Evolutionary conservation across 2,329 filamentous ascomycete species (phyloP), one percentile per base, ranked within the genome.

Genomic region (Cytospora paraplurivora): DNA sequence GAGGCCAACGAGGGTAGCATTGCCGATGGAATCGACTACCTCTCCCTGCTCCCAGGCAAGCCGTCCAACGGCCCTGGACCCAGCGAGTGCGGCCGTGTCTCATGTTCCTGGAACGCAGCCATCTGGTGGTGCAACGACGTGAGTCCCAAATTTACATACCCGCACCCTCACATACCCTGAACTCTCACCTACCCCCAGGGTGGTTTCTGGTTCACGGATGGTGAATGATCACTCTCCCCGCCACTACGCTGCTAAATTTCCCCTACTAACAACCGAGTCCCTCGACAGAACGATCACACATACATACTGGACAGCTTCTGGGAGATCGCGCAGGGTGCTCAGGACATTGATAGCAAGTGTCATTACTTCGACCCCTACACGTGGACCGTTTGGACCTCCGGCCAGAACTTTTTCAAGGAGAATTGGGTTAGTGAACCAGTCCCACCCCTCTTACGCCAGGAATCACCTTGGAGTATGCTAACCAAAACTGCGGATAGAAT

Each of bases 121-220:
- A 58, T 62, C 12, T 62, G 61, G 56, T 58, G 56, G 56, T 58
- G 56, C 41, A 58, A 58, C 21, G 56, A 58, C 7, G 44, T 58
- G 49, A 50, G 44, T 37, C 21, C 33, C 32, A 4, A 27, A 47
- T 44, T 34, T n/a, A 13, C 17, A 4, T 12, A 0, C 6, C 11
- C n/a, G 5, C 6, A 7, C 15, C 38, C 8, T 7, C 17, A 3
- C 27, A 7, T n/a, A 11, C 27, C 4, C 34, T 8, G 8, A 54
- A 15, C 4, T 21, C 34, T 13, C 33, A 56, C 13, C 3, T 38
- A 8, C 6, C 3, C 12, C 37, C 17, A 10, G 5, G 37, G n/a
- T 0, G 19, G 1, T 27, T 13, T 21, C 1, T 4, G n/a, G 13
- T 27, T 7, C 3, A 56, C 5, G 5, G 13, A 4, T 8, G 6